phyloP scores from a whole-genome alignment of 1,139 yeast species.

The Saccharomycopsis crataegensis region DNA sequence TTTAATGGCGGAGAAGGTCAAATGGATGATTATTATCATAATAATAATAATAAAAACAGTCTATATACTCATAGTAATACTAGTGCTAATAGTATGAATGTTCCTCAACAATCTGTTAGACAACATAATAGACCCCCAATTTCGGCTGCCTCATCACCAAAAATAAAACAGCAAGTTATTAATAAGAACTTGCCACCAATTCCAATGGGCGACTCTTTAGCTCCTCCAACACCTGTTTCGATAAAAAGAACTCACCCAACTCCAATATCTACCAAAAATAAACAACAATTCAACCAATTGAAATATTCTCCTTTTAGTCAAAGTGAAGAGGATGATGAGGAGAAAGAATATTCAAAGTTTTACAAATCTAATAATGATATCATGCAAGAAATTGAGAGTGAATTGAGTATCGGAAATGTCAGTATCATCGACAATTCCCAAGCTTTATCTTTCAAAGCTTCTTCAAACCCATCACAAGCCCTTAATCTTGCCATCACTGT shows the following conservation, averaged over 20 bases:
- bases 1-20: too few relatives aligned
- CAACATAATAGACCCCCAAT: too few relatives aligned
- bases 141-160: neutral
- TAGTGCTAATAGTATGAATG: too few relatives aligned
- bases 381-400: constrained; percentile 19
- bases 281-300: constrained; percentile 2
- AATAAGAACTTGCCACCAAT: constrained; percentile 20
- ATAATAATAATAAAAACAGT: neutral
- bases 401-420: constrained; percentile 11
- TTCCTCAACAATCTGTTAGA: too few relatives aligned
- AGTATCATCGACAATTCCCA: neutral
- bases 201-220: constrained; percentile 12
- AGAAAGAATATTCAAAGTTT: neutral
- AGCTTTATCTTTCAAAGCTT: neutral
- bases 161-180: constrained; percentile 4
- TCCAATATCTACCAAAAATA: constrained; percentile 2
- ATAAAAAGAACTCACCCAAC: constrained; percentile 12
- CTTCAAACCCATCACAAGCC: neutral
- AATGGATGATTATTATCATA: neutral
- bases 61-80: neutral
- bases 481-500: neutral
- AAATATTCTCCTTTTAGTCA: constrained; percentile 14
- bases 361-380: constrained; percentile 17
- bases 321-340: constrained; percentile 14
- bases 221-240: constrained; percentile 13